Evolutionary conservation across 106 monocot species (phyloP).

Genomic region (Dendrobium catenatum): DNA sequence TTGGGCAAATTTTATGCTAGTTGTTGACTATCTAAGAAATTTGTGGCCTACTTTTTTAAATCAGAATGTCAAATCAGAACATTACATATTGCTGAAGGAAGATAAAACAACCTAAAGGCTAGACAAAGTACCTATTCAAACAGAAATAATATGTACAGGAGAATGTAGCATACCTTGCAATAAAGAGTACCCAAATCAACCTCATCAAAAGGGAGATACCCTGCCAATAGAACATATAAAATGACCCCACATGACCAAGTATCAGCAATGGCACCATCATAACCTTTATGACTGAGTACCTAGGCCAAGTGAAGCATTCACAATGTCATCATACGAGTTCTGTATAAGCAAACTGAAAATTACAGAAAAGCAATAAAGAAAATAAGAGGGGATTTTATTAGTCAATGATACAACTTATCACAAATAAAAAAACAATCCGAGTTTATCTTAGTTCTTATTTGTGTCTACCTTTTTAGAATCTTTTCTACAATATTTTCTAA

Average conservation of each 20-base stretch:
- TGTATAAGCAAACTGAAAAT: neutral
- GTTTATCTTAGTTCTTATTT: neutral
- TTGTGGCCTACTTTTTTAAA: neutral
- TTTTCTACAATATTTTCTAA: neutral
- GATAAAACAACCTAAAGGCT: neutral
- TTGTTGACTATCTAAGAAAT: neutral
- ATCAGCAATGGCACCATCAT: conserved; percentile 92
- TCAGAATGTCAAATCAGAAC: neutral
- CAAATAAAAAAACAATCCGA: neutral
- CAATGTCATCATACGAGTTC: neutral
- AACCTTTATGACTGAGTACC: conserved; percentile 92
- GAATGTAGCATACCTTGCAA: conserved; percentile 35
- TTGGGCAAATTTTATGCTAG: too few relatives aligned
- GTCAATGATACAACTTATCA: neutral
- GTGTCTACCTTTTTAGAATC: neutral
- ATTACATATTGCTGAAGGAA: neutral
- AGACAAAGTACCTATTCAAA: neutral
- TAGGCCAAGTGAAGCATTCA: conserved; percentile 22
- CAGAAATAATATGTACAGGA: neutral
- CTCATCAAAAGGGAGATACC: conserved; percentile 94
- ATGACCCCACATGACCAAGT: conserved; percentile 96
- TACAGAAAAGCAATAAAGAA: neutral
- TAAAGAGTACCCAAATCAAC: conserved; percentile 81
- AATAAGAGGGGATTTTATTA: neutral
- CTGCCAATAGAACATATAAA: conserved; percentile 83